Evolutionary conservation across 2,329 filamentous ascomycete genomes (phyloP).

Genomic region (Penicillium sp.): DNA sequence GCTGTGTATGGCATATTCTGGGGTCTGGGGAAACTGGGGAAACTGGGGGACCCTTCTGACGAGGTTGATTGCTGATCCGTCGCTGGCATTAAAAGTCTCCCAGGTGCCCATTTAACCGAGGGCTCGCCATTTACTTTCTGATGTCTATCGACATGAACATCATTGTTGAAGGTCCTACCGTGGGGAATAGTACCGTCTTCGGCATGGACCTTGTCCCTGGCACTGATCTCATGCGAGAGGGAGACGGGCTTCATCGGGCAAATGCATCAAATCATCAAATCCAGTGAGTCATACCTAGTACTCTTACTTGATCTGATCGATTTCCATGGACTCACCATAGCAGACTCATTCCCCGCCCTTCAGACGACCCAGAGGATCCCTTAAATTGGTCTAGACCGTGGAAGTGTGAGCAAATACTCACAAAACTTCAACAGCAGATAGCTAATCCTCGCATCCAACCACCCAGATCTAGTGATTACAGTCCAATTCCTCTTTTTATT

Average conservation of each 20-base stretch:
- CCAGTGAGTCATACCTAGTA: neutral
- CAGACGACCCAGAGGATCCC: neutral
- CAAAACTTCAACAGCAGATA: neutral
- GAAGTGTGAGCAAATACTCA: neutral
- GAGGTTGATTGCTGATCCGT: no score
- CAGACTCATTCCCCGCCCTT: neutral
- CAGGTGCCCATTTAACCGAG: no score
- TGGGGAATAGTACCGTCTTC: no score
- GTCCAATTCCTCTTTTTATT: conserved; percentile 31
- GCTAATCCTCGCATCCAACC: neutral
- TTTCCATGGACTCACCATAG: neutral
- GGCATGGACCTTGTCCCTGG: neutral
- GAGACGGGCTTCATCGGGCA: neutral
- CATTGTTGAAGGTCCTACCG: no score
- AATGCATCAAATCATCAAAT: neutral
- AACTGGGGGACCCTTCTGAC: neutral
- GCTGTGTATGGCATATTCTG: neutral
- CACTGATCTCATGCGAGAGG: neutral
- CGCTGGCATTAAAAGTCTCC: no score
- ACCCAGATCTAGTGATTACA: conserved; percentile 9
- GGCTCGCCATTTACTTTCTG: no score
- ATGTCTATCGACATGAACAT: no score
- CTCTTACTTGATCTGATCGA: neutral
- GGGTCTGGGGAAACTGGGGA: neutral
- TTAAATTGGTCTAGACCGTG: neutral